A percentile compares a stretch with the other conserved stretches of the same genome.
Conservation (phyloP, 495 filamentous ascomycete genomes). For the Terfezia claveryi region DNA sequence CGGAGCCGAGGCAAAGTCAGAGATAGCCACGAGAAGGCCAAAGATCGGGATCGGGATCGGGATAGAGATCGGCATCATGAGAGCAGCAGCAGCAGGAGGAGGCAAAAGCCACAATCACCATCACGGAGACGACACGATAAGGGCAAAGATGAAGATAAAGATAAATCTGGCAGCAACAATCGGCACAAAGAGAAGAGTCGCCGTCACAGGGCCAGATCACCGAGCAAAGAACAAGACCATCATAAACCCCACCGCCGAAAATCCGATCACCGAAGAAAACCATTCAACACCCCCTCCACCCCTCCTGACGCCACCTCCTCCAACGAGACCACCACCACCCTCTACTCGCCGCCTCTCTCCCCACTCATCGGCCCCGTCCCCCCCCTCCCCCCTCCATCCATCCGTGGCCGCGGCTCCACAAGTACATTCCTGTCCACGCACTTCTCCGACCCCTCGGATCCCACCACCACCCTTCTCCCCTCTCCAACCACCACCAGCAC, state of each 20-base stretch:
- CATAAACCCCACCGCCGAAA: constrained; percentile 4
- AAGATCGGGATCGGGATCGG: too few relatives aligned
- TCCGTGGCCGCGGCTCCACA: constrained; percentile 55
- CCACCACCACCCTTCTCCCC: too few relatives aligned
- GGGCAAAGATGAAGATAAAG: too few relatives aligned
- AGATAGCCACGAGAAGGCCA: too few relatives aligned
- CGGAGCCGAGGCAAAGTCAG: too few relatives aligned
- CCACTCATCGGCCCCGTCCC: constrained; percentile 61
- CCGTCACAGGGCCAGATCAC: too few relatives aligned
- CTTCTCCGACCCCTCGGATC: too few relatives aligned
- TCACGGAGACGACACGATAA: background rate
- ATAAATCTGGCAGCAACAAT: background rate
- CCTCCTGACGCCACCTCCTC: background rate
- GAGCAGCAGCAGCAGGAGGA: too few relatives aligned
- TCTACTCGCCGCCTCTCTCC: constrained; percentile 48
- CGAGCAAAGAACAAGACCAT: background rate
- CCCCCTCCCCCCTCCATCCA: constrained; percentile 28
- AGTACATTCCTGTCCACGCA: background rate
- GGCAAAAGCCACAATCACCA: background rate
- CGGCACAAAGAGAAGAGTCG: background rate
- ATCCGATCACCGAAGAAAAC: constrained; percentile 16
- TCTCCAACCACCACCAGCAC: constrained; percentile 42
- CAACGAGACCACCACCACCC: background rate
- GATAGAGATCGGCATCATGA: too few relatives aligned
- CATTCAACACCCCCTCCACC: constrained; percentile 17